These are phyloP conservation scores for Eragrostis nindensis DNA, from an alignment of 176 grass and related monocot genomes.

Conservation along the genomic window DNA sequence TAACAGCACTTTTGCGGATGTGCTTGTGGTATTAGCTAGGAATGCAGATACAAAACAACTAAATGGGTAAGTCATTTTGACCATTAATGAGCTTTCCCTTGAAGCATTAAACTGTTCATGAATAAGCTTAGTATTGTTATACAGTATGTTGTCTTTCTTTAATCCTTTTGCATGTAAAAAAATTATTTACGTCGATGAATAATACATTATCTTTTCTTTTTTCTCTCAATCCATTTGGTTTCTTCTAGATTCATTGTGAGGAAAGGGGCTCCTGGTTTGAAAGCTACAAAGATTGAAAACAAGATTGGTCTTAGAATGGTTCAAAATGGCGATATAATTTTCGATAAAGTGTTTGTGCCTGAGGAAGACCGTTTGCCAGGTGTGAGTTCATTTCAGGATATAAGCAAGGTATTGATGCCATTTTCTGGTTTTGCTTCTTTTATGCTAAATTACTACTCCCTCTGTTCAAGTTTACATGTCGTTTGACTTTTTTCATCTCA, in stretches of 20 bases:
- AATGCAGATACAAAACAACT: slow-evolving; percentile 64
- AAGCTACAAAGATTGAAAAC: slow-evolving; percentile 78
- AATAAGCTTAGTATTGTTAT: slow-evolving; percentile 3
- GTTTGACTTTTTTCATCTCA: no score
- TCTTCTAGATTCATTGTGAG: slow-evolving; percentile 72
- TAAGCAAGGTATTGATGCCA: slow-evolving; percentile 56
- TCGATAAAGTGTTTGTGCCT: slow-evolving; percentile 70
- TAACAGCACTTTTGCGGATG: slow-evolving; percentile 83
- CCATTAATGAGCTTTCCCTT: slow-evolving; percentile 11
- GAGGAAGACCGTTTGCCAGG: slow-evolving; percentile 70
- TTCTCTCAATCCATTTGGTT: neutral
- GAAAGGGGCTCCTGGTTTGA: slow-evolving; percentile 64
- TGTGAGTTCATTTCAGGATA: slow-evolving; percentile 76
- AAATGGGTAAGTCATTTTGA: slow-evolving; percentile 56
- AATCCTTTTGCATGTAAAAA: neutral
- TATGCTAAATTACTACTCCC: neutral
- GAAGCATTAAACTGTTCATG: slow-evolving; percentile 11
- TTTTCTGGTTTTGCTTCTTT: neutral
- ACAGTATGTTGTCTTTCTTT: neutral
- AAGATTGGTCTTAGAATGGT: slow-evolving; percentile 84
- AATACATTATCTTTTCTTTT: neutral
- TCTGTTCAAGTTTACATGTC: no score
- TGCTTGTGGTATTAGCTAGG: slow-evolving; percentile 71
- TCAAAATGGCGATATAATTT: slow-evolving; percentile 81
- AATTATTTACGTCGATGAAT: neutral